A percentile compares a stretch with the other conserved stretches of the same genome.
phyloP scores from a whole-genome alignment of 2,329 filamentous ascomycete species.

The Bipolaris zeicola region DNA sequence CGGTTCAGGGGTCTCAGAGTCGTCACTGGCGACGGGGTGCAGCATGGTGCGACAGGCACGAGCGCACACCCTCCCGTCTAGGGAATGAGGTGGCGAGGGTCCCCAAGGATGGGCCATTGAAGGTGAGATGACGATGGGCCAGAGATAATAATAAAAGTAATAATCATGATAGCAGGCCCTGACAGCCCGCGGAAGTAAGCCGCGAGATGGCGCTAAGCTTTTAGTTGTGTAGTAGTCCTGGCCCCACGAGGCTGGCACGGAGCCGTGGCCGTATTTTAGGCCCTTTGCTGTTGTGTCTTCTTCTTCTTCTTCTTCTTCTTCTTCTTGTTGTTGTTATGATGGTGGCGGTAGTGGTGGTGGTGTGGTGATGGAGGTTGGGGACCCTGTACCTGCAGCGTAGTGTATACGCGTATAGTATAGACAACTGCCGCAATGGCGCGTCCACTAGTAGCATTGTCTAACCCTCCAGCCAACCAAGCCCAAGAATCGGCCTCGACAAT shows the following conservation, averaged over 20 bases:
- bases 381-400: neutral
- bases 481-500: constrained; percentile 25
- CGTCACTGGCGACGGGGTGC: constrained; percentile 25
- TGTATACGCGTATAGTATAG: neutral
- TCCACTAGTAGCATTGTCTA: constrained; percentile 1
- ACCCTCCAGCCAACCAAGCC: constrained; percentile 16
- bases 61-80: constrained; percentile 36
- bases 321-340: neutral
- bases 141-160: too few relatives aligned
- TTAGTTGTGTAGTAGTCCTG: neutral
- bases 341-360: neutral
- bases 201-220: constrained; percentile 2
- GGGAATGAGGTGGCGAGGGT: constrained; percentile 30
- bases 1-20: constrained; percentile 28
- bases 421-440: constrained; percentile 25
- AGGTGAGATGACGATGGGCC: too few relatives aligned
- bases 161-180: neutral
- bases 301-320: too few relatives aligned
- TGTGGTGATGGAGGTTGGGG: neutral
- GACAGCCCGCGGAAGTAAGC: constrained; percentile 14
- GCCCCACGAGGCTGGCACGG: neutral
- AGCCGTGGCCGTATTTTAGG: neutral
- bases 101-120: too few relatives aligned
- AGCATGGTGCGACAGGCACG: constrained; percentile 40
- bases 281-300: too few relatives aligned